phyloP scores from a whole-genome alignment of 176 grass and related monocot genomes.

The Eleusine indica region DNA sequence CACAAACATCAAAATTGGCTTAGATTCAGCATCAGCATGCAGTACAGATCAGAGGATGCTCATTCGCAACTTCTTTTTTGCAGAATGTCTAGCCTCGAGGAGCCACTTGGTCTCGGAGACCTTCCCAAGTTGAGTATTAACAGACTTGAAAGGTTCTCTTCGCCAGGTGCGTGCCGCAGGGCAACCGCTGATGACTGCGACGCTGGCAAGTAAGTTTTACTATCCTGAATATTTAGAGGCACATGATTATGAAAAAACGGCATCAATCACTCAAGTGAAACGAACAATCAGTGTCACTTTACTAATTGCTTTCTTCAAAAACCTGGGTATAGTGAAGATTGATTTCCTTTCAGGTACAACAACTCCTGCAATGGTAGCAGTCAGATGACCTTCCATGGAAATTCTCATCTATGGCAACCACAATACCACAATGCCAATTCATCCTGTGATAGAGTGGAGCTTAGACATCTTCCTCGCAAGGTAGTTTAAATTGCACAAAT shows the following conservation, averaged over 20 bases:
- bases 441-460: slow-evolving; percentile 54
- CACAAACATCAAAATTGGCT: neutral
- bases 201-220: slow-evolving; percentile 49
- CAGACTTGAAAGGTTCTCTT: slow-evolving; percentile 64
- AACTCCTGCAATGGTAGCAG: slow-evolving; percentile 32
- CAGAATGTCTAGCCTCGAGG: slow-evolving; percentile 84
- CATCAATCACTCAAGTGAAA: too few relatives aligned
- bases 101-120: slow-evolving; percentile 71
- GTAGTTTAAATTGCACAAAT: slow-evolving; percentile 37
- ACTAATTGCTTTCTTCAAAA: neutral
- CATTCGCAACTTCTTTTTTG: neutral
- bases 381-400: slow-evolving; percentile 31
- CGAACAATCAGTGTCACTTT: too few relatives aligned
- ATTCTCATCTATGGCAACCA: slow-evolving; percentile 33
- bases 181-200: slow-evolving; percentile 30
- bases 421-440: slow-evolving; percentile 36
- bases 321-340: neutral
- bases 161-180: slow-evolving; percentile 29
- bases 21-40: neutral
- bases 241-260: too few relatives aligned
- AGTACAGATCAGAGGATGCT: neutral
- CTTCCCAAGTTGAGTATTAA: slow-evolving; percentile 75
- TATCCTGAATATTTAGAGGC: neutral
- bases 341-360: slow-evolving; percentile 15
- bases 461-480: slow-evolving; percentile 71